Conservation (phyloP, 2,329 filamentous ascomycete species). For the Macrophomina pseudophaseolina region DNA sequence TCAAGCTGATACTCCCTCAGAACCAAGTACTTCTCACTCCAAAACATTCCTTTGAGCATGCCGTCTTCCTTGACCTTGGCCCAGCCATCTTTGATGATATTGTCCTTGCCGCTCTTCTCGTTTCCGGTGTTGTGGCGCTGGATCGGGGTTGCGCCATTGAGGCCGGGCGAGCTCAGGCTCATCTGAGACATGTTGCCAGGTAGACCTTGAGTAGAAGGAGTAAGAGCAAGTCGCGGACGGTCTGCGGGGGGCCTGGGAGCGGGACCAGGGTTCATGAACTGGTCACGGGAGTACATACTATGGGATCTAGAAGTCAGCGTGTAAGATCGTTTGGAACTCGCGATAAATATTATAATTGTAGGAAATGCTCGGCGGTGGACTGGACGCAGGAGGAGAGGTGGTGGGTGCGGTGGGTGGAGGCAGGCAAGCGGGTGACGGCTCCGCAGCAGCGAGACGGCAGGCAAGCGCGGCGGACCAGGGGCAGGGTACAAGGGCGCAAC, state of each 20-base stretch:
- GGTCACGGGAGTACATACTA: conserved; percentile 66
- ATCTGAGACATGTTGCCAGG: conserved; percentile 81
- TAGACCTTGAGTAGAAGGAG: conserved; percentile 72
- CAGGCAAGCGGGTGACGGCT: conserved; percentile 6
- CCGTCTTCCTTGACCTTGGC: conserved; percentile 90
- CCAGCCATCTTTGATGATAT: conserved; percentile 67
- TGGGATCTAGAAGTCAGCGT: conserved; percentile 14
- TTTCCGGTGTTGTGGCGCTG: conserved; percentile 45
- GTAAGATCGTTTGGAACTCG: not conserved
- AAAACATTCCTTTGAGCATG: conserved; percentile 78
- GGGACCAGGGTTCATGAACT: conserved; percentile 96
- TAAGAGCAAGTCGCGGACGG: conserved; percentile 79
- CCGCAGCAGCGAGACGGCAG: conserved; percentile 3
- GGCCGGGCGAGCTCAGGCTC: conserved; percentile 67
- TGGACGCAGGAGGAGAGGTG: conserved; percentile 7
- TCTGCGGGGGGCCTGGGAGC: conserved; percentile 88
- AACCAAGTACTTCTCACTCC: conserved; percentile 92
- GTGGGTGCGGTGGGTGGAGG: conserved; percentile 3
- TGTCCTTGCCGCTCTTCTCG: conserved; percentile 44
- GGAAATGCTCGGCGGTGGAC: not conserved
- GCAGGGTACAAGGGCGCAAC: conserved; percentile 4
- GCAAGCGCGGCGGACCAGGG: not conserved
- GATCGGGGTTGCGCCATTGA: conserved; percentile 45
- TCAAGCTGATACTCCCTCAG: conserved; percentile 91
- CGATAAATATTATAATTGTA: not conserved